Conservation (phyloP, 23 red algal genomes). For the Gracilaria gracilis region DNA sequence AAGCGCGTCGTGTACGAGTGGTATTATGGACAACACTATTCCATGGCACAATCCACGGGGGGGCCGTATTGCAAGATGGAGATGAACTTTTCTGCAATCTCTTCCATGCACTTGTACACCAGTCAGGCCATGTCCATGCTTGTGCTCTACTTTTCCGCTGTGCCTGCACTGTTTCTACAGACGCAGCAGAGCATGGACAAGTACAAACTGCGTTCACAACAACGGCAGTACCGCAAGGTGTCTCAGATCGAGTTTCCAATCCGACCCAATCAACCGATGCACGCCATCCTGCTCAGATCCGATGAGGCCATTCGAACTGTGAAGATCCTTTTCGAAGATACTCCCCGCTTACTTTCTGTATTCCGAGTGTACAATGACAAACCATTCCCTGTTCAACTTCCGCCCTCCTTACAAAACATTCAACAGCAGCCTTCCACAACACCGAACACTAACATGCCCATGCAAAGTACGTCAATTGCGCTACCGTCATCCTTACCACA, state of each 20-base stretch:
- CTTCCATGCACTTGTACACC: conserved; percentile 27
- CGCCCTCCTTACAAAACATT: conserved; percentile 23
- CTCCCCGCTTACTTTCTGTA: conserved; percentile 29
- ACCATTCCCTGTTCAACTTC: conserved; percentile 39
- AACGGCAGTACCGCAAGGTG: conserved; percentile 73
- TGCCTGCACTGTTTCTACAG: conserved; percentile 46
- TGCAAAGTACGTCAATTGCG: conserved; percentile 43
- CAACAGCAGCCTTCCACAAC: neutral
- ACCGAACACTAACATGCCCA: conserved; percentile 19
- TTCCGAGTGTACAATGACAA: conserved; percentile 36
- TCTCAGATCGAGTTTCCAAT: conserved; percentile 56
- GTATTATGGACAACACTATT: conserved; percentile 64
- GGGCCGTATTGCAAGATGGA: conserved; percentile 72
- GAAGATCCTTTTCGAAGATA: conserved; percentile 60
- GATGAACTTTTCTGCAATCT: conserved; percentile 50
- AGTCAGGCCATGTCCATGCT: conserved; percentile 42
- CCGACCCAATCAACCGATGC: neutral
- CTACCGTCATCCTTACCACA: conserved; percentile 31
- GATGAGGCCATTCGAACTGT: conserved; percentile 58
- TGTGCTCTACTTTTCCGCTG: conserved; percentile 27
- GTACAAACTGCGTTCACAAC: conserved; percentile 67
- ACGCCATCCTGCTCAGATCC: conserved; percentile 41
- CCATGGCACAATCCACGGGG: conserved; percentile 40
- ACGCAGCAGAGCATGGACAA: conserved; percentile 67
- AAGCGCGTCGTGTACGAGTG: conserved; percentile 74